Evolutionary conservation across 768 basidiomycete species (phyloP), one percentile per base, ranked within the genome.

Genomic region (Tylopilus subfusipes): DNA sequence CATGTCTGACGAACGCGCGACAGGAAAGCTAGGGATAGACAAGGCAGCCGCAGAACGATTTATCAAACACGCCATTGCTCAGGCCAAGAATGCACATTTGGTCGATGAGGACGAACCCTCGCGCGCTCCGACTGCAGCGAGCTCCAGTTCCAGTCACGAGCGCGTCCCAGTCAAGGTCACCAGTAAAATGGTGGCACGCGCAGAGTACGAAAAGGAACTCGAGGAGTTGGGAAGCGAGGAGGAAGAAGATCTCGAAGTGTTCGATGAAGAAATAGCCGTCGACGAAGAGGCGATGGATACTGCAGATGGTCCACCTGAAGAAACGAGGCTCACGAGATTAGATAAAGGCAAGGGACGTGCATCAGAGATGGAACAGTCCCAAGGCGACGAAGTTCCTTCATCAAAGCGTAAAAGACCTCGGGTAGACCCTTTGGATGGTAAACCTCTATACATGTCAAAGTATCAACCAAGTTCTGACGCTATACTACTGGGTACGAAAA

Each of bases 31-130:
- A 19, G 71, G 69, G n/a, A 69, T 93, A 54, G 91, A 94, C 79
- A 89, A 87, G 68, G 83, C 74, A 22, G 91, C 88, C 13, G 91
- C 91, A 1, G 73, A 75, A 42, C 83, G 92, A 29, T 94, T 94
- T 71, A 93, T 94, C 68, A 88, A 86, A 69, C 79, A 88, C 66
- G 88, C 90, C 27, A 90, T 92, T 40, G 73, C 86, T 2, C 85
- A 86, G 68, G 82, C 81, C 13, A 76, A 78, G 47, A 62, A 70
- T 38, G 55, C 43, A 1, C 48, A 31, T 59, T 63, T 73, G 70
- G 66, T 67, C 7, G 38, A 38, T 9, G 38, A 38, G 10, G 71
- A 77, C 45, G 73, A 71, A 40, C 63, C 60, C 16, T 55, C 69
- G 0, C 63, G 57, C 11, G 42, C 29, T 5, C 13, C 38, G 12